phyloP scores from a whole-genome alignment of 768 basidiomycete genomes.

The Mycena rebaudengoi region DNA sequence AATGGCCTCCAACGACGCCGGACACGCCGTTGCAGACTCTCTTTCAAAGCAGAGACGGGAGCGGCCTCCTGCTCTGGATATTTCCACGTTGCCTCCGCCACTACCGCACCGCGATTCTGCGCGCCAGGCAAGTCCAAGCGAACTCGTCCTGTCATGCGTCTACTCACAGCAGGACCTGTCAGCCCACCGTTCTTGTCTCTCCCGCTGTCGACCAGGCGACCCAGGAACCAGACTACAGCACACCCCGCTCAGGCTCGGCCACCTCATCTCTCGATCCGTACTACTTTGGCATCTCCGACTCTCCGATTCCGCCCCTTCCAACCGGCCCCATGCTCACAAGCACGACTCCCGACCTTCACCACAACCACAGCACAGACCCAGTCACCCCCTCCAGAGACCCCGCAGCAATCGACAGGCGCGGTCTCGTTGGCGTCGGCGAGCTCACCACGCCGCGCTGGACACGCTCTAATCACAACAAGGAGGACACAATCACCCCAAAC shows the following conservation, averaged over 20 bases:
- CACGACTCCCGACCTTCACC: conserved; percentile 72
- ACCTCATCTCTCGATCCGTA: conserved; percentile 89
- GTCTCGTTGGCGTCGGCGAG: conserved; percentile 94
- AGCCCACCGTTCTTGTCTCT: conserved; percentile 60
- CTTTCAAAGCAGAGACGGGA: conserved; percentile 52
- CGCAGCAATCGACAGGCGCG: conserved; percentile 82
- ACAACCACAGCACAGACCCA: conserved; percentile 57
- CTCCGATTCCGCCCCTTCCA: conserved; percentile 64
- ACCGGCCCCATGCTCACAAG: conserved; percentile 49
- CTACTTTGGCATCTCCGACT: conserved; percentile 82
- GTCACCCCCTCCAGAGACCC: conserved; percentile 81
- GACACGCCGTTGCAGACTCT: not conserved
- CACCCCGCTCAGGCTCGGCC: conserved; percentile 75
- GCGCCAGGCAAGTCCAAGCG: conserved; percentile 43
- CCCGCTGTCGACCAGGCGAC: conserved; percentile 47
- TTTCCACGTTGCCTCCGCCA: conserved; percentile 36
- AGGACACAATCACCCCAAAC: conserved; percentile 42
- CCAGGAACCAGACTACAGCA: conserved; percentile 54
- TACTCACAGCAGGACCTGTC: conserved; percentile 33
- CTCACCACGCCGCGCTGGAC: conserved; percentile 96
- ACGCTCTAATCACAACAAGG: conserved; percentile 54
- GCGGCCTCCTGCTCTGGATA: conserved; percentile 61
- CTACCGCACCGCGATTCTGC: conserved; percentile 42
- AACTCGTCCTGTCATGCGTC: conserved; percentile 28
- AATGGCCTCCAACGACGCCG: conserved; percentile 16